Base-by-base conservation (phyloP, 2,329 filamentous ascomycete genomes). In the Colletotrichum chlorophyti region DNA sequence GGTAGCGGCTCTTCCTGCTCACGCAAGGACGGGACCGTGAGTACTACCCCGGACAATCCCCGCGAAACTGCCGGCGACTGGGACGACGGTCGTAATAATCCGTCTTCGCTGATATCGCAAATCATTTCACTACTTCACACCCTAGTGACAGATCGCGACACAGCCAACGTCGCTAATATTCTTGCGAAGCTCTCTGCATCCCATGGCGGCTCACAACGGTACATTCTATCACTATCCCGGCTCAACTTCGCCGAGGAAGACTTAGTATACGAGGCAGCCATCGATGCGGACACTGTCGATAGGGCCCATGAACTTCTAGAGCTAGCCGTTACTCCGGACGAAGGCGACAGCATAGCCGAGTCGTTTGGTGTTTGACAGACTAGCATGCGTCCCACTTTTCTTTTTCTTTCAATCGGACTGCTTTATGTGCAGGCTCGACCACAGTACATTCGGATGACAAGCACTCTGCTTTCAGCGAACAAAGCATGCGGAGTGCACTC, bases 181-280 rank as follows among this genome's bases (percentile, higher is more conserved):
- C 83, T 86, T 45, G 81, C 84, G 45, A 96, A 94, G 70, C 78
- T 97, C 5, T 80, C 83, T 0, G 83, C 83, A 8, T 84, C 91
- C 0, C 81, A 85, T 5, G 91, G 91, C 3, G 91, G 88, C 0
- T 84, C 86, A 48, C 92, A 97, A 68, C 92, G 93, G 49, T 94
- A 96, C 67, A 78, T 96, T 1, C 84, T 97, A 9, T 86, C 87
- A 2, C 77, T 99, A 40, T 93, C 91, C 0, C 78, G 94, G 37
- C 76, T 98, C n/a, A 92, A 91, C 0, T 97, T 97, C 70, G 88
- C 86, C 6, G 85, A 87, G 46, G 91, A 96, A 61, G 89, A 91
- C 26, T 73, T 91, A 8, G 83, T 95, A 10, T 80, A 96, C 24
- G 93, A 97, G 72, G 79, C 81, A 2, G 88, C 88, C 0, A 89